A percentile compares a stretch with the other conserved stretches of the same genome.
These are phyloP conservation scores for Hygrophoropsis aurantiaca DNA, from an alignment of 768 basidiomycete genomes.

Conservation along the genomic window DNA sequence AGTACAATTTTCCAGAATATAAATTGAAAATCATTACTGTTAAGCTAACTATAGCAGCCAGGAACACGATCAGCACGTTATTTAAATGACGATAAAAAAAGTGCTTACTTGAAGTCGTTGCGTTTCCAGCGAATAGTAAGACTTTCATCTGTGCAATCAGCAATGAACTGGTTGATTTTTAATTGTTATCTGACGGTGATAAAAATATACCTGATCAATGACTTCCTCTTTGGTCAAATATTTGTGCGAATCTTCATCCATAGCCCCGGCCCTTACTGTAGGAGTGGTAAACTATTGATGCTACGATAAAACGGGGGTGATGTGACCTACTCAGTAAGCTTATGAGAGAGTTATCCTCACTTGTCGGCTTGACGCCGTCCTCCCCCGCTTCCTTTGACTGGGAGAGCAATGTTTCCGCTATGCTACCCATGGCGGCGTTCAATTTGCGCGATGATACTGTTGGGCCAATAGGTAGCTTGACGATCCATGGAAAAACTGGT, in stretches of 20 bases:
- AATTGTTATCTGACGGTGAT: conserved; percentile 32
- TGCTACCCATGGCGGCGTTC: conserved; percentile 29
- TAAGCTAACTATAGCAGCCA: conserved; percentile 19
- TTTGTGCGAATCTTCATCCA: conserved; percentile 28
- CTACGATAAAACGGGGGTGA: background rate
- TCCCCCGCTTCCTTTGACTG: conserved; percentile 33
- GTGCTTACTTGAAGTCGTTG: conserved; percentile 44
- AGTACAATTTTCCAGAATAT: background rate
- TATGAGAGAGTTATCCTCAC: conserved; percentile 37
- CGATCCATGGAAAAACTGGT: conserved; percentile 25
- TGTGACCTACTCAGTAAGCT: conserved; percentile 32
- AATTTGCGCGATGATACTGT: conserved; percentile 22
- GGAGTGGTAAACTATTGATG: background rate
- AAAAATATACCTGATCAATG: conserved; percentile 28
- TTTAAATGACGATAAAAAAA: background rate
- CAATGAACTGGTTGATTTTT: conserved; percentile 30
- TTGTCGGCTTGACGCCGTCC: conserved; percentile 21
- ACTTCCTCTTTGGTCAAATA: conserved; percentile 43
- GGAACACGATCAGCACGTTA: background rate
- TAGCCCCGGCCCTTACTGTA: conserved; percentile 40
- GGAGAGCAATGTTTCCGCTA: conserved; percentile 32
- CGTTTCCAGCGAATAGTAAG: conserved; percentile 45
- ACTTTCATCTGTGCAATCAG: conserved; percentile 36
- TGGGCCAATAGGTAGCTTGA: conserved; percentile 30
- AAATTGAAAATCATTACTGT: conserved; percentile 11